Conservation (phyloP, 2,329 filamentous ascomycete species). For the Colletotrichum sp. region DNA sequence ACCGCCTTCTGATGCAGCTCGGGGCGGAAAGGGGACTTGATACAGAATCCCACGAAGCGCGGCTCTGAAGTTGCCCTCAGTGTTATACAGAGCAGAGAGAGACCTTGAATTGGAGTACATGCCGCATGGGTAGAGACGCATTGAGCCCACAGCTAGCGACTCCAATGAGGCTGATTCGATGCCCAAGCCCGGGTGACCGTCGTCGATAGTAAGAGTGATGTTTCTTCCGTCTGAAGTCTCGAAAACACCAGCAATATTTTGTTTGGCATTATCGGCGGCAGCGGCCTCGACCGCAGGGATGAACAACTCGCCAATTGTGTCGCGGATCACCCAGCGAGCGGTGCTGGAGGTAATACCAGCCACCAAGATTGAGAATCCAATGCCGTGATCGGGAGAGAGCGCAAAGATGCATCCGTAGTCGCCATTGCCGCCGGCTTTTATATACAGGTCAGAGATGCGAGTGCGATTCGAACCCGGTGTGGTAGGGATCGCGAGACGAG, state of each 20-base stretch:
- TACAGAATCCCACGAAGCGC: background rate
- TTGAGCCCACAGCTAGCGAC: background rate
- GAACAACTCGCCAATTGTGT: constrained; percentile 21
- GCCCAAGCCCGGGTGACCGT: constrained; percentile 1
- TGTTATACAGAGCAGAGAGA: background rate
- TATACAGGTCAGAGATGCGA: constrained; percentile 30
- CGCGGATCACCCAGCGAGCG: constrained; percentile 18
- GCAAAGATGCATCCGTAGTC: constrained; percentile 26
- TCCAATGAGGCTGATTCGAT: background rate
- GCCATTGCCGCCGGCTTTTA: constrained; percentile 26
- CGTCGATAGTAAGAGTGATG: background rate
- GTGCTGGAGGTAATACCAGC: constrained; percentile 21
- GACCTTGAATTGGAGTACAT: background rate
- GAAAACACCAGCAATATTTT: constrained; percentile 20
- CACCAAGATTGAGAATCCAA: constrained; percentile 28
- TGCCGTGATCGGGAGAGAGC: constrained; percentile 24
- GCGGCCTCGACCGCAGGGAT: constrained; percentile 25
- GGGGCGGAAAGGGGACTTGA: background rate
- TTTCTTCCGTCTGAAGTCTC: background rate
- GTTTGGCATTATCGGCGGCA: constrained; percentile 21
- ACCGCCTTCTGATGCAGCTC: background rate
- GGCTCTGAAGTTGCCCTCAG: background rate
- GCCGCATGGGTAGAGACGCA: background rate
- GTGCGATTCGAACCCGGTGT: constrained; percentile 24
- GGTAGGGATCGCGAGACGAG: constrained; percentile 16